phyloP scores from a whole-genome alignment of 441 rosid species.

The Pelargonium hybrid region DNA sequence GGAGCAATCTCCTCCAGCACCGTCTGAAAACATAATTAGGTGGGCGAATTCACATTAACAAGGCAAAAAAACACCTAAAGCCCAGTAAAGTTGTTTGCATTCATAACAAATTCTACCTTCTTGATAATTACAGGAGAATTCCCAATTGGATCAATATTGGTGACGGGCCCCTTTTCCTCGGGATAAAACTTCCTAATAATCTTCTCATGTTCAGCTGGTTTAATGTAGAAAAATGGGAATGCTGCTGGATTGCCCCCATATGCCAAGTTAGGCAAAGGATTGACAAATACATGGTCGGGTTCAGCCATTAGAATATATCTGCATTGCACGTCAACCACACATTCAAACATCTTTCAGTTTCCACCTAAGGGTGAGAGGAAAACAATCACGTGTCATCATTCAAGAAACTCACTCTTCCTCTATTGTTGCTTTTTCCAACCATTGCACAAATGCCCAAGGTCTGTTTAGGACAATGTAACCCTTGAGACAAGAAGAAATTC shows the following conservation, averaged over 20 bases:
- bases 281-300: slow-evolving; percentile 65
- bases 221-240: slow-evolving; percentile 64
- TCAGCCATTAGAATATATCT: slow-evolving; percentile 77
- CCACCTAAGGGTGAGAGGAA: background rate
- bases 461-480: slow-evolving; percentile 66
- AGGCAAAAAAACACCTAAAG: no score
- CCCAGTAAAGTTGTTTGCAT: no score
- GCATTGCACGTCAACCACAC: slow-evolving; percentile 19
- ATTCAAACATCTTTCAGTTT: slow-evolving; percentile 20
- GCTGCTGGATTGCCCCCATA: slow-evolving; percentile 49
- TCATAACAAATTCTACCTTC: slow-evolving; percentile 33
- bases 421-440: slow-evolving; percentile 62
- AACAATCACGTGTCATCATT: background rate
- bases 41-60: slow-evolving; percentile 9
- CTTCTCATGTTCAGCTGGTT: slow-evolving; percentile 41
- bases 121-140: slow-evolving; percentile 66
- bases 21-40: slow-evolving; percentile 33
- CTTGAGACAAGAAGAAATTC: slow-evolving; percentile 26
- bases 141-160: slow-evolving; percentile 60
- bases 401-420: slow-evolving; percentile 45
- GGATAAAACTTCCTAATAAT: slow-evolving; percentile 62
- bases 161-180: slow-evolving; percentile 52
- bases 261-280: slow-evolving; percentile 67
- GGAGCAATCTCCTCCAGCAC: slow-evolving; percentile 58
- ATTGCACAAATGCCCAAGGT: slow-evolving; percentile 83